phyloP scores from a whole-genome alignment of 352 stramenopile species.

The Globisporangium megalacanthum region DNA sequence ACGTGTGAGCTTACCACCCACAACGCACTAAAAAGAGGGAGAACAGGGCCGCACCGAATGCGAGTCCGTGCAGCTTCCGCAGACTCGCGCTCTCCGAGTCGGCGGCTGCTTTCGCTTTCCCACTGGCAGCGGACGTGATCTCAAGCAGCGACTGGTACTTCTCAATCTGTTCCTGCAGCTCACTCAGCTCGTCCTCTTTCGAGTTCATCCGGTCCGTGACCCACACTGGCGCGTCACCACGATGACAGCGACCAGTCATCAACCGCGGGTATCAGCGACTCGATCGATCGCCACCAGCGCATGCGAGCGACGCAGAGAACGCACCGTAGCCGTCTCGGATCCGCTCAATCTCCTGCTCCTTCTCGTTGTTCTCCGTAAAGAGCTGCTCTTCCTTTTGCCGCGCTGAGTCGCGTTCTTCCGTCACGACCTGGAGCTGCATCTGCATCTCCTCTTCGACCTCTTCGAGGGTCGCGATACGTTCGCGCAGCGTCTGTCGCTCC shows the following conservation, averaged over 20 bases:
- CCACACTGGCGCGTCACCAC: conserved; percentile 45
- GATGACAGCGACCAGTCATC: neutral
- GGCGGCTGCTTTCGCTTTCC: conserved; percentile 12
- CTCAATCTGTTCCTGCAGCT: conserved; percentile 82
- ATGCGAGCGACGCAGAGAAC: neutral
- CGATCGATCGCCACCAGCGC: too few relatives aligned
- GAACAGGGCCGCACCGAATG: conserved; percentile 1
- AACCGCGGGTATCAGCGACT: neutral
- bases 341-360: conserved; percentile 84
- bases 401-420: conserved; percentile 75
- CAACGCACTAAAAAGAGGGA: neutral
- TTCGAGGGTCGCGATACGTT: conserved; percentile 51
- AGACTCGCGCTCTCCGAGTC: conserved; percentile 4
- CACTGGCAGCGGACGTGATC: conserved; percentile 29
- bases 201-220: conserved; percentile 87
- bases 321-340: conserved; percentile 79
- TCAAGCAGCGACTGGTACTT: conserved; percentile 75
- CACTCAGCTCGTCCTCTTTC: conserved; percentile 81
- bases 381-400: conserved; percentile 80
- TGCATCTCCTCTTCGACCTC: conserved; percentile 77
- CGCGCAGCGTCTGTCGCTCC: conserved; percentile 25
- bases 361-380: conserved; percentile 80
- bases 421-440: conserved; percentile 78
- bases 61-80: conserved; percentile 9
- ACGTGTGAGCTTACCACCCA: neutral